These are phyloP conservation scores for Pinus albicaulis DNA, from an alignment of 75 land plant genomes.

Conservation along the genomic window DNA sequence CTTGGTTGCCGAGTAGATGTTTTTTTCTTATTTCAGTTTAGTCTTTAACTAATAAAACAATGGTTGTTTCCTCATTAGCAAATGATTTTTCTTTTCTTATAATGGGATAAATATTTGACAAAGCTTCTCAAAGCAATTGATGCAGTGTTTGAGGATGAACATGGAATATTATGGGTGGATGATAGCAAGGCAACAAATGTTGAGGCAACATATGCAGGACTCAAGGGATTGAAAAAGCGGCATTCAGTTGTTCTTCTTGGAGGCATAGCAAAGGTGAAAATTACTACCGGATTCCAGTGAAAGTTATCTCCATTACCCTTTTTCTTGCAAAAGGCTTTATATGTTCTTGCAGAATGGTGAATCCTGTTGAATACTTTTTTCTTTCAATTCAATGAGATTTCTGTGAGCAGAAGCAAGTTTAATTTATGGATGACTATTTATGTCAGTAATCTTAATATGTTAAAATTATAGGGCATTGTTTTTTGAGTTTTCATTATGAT, in stretches of 20 bases:
- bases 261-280: slow-evolving; percentile 65
- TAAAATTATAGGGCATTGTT: neutral
- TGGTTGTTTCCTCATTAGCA: neutral
- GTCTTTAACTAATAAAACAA: neutral
- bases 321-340: neutral
- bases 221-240: slow-evolving; percentile 39
- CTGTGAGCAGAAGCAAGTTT: neutral
- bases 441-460: neutral
- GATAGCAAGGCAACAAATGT: slow-evolving; percentile 84
- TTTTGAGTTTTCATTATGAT: too few species aligned
- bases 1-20: too few species aligned
- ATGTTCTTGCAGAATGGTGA: neutral
- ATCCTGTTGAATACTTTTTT: neutral
- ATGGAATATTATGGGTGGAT: slow-evolving; percentile 58
- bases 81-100: neutral
- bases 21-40: too few species aligned
- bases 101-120: neutral
- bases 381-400: neutral
- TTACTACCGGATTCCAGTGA: neutral
- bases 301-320: neutral
- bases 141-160: slow-evolving; percentile 42
- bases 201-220: slow-evolving; percentile 56
- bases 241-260: slow-evolving; percentile 66
- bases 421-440: neutral
- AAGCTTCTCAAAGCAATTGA: neutral